Percentiles rank a stretch among this genome's conserved stretches.
Conservation (phyloP, 768 basidiomycete genomes). For the Terana coerulea region DNA sequence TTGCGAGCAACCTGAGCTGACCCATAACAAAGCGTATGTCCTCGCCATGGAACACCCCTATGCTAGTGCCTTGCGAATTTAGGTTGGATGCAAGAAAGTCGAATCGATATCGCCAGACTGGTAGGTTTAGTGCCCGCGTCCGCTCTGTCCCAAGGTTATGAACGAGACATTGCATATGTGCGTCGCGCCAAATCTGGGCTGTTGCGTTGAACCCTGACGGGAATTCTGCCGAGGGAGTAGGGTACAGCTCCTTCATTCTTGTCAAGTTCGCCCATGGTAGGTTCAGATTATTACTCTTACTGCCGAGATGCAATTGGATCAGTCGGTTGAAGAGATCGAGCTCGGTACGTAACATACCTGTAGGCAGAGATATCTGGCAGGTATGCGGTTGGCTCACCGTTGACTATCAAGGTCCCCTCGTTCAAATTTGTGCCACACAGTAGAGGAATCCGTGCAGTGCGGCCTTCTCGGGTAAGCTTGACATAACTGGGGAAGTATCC, state of each 20-base stretch:
- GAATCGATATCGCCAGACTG: conserved; percentile 26
- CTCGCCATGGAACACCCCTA: conserved; percentile 22
- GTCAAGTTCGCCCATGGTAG: conserved; percentile 22
- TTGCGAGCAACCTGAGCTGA: conserved; percentile 11
- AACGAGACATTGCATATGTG: conserved; percentile 24
- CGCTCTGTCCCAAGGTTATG: conserved; percentile 20
- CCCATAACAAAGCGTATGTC: conserved; percentile 28
- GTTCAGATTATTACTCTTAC: conserved; percentile 24
- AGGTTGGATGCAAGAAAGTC: conserved; percentile 23
- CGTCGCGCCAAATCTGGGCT: conserved; percentile 23
- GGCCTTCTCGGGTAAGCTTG: conserved; percentile 17
- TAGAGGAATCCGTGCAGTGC: conserved; percentile 19
- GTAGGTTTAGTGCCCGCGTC: conserved; percentile 19
- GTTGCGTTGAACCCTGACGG: conserved; percentile 23
- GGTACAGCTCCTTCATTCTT: conserved; percentile 18
- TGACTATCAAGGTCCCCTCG: conserved; percentile 24
- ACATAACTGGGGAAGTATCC: conserved; percentile 12
- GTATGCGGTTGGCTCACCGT: conserved; percentile 23
- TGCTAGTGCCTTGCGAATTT: conserved; percentile 19
- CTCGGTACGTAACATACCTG: conserved; percentile 5
- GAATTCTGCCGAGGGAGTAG: conserved; percentile 17
- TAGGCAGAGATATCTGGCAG: conserved; percentile 18
- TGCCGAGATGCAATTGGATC: neutral
- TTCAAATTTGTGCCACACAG: conserved; percentile 24
- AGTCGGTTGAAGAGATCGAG: neutral